Percentiles rank a stretch among this genome's conserved stretches.
Evolutionary conservation across 2,329 filamentous ascomycete species (phyloP).

Genomic region (Alternaria alternata): DNA sequence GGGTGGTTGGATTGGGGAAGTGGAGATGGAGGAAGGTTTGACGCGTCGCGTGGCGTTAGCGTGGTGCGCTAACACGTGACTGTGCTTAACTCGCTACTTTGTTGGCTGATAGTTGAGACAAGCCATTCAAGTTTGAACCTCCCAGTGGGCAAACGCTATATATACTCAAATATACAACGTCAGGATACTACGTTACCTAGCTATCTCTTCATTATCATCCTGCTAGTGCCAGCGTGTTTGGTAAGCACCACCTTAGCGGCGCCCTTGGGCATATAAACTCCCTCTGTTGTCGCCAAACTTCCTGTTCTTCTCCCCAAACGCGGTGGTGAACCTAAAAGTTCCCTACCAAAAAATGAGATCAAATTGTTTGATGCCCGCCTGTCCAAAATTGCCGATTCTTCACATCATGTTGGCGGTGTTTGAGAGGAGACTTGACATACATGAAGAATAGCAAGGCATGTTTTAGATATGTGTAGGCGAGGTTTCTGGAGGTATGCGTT

Average conservation of each 20-base stretch:
- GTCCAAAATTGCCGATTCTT: not conserved
- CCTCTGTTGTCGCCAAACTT: not conserved
- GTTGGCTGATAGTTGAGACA: not conserved
- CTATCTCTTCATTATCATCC: not conserved
- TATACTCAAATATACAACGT: not conserved
- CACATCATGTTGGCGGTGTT: not conserved
- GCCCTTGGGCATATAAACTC: not conserved
- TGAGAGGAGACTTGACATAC: not conserved
- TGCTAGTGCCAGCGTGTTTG: not conserved
- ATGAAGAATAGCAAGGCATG: not conserved
- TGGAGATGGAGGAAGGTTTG: conserved; percentile 7
- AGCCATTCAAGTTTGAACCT: not conserved
- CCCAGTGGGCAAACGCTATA: too few species aligned
- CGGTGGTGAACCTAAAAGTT: not conserved
- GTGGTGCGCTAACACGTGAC: conserved; percentile 19
- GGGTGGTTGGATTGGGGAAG: not conserved
- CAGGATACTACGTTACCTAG: not conserved
- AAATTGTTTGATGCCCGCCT: not conserved
- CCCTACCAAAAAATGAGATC: not conserved
- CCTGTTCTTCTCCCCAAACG: not conserved
- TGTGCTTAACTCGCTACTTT: not conserved
- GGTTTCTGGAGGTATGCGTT: too few species aligned
- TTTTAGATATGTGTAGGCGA: not conserved
- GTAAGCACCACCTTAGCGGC: not conserved
- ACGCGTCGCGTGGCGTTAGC: conserved; percentile 20